Evolutionary conservation across 179 eudicot species (phyloP).

Genomic region (Corrigiola litoralis): DNA sequence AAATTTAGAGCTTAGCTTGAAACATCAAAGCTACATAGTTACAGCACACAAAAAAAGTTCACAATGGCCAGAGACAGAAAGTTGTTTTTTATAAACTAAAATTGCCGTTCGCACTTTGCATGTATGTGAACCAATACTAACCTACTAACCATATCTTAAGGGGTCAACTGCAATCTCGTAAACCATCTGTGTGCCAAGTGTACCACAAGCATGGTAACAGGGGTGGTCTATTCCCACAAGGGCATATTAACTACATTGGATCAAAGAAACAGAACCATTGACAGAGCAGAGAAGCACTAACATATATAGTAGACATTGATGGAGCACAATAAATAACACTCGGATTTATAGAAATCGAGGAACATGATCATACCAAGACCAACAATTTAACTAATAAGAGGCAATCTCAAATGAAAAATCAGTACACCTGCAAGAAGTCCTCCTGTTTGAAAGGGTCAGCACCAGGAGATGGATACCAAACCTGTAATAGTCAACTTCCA

Average conservation of each 20-base stretch:
- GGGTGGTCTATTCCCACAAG: not conserved
- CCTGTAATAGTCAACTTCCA: conserved; percentile 60
- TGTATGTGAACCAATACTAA: too few species aligned
- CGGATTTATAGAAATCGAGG: not conserved
- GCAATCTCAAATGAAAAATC: not conserved
- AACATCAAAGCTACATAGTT: too few species aligned
- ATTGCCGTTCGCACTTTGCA: too few species aligned
- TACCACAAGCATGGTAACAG: not conserved
- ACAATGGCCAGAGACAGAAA: too few species aligned
- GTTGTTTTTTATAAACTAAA: too few species aligned
- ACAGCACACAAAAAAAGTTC: too few species aligned
- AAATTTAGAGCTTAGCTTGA: too few species aligned
- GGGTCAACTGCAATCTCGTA: too few species aligned
- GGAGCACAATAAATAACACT: not conserved
- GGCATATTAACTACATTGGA: not conserved
- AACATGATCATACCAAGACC: not conserved
- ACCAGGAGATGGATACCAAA: conserved; percentile 96
- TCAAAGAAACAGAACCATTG: not conserved
- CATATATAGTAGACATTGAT: not conserved
- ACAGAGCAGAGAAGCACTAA: not conserved
- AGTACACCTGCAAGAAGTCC: conserved; percentile 91
- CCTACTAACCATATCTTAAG: too few species aligned
- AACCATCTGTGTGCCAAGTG: too few species aligned
- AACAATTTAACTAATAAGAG: not conserved
- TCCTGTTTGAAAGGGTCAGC: conserved; percentile 91